Conservation (phyloP, 768 basidiomycete species). For the Tricholoma terreum region DNA sequence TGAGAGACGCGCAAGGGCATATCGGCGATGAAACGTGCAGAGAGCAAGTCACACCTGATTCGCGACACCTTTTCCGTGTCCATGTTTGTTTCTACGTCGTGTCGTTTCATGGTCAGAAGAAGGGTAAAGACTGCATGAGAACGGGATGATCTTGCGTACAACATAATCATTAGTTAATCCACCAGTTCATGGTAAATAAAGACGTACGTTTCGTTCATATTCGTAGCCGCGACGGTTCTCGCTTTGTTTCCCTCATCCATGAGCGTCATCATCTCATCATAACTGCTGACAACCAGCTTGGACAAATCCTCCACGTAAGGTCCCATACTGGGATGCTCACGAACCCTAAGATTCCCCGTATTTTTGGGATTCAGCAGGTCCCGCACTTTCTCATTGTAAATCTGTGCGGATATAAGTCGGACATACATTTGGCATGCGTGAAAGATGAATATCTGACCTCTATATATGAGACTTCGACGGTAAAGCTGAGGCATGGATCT, state of each 20-base stretch:
- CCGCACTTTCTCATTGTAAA: slow-evolving; percentile 97
- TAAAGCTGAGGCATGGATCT: slow-evolving; percentile 74
- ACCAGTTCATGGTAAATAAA: slow-evolving; percentile 1
- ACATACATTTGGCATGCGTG: background rate
- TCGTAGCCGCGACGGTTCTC: slow-evolving; percentile 95
- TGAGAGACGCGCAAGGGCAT: background rate
- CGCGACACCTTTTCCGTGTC: slow-evolving; percentile 99
- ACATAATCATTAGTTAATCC: slow-evolving; percentile 4
- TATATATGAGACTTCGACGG: slow-evolving; percentile 98
- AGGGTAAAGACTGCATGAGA: slow-evolving; percentile 99
- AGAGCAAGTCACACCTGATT: slow-evolving; percentile 60
- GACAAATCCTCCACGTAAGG: slow-evolving; percentile 99
- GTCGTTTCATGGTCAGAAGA: slow-evolving; percentile 87
- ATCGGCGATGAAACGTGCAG: slow-evolving; percentile 2
- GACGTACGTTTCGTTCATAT: slow-evolving; percentile 95
- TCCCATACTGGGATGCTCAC: slow-evolving; percentile 93
- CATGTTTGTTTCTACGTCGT: slow-evolving; percentile 80
- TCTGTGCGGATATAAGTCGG: slow-evolving; percentile 40
- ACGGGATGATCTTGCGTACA: slow-evolving; percentile 70
- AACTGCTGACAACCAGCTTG: slow-evolving; percentile 86
- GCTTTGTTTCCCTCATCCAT: slow-evolving; percentile 99
- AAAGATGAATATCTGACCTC: slow-evolving; percentile 50
- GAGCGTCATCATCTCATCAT: slow-evolving; percentile 97
- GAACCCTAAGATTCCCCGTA: slow-evolving; percentile 90
- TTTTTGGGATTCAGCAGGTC: slow-evolving; percentile 98